A percentile compares a stretch with the other conserved stretches of the same genome.
Evolutionary conservation across 305 asterid genomes (phyloP).

Genomic region (Rubia occidens): DNA sequence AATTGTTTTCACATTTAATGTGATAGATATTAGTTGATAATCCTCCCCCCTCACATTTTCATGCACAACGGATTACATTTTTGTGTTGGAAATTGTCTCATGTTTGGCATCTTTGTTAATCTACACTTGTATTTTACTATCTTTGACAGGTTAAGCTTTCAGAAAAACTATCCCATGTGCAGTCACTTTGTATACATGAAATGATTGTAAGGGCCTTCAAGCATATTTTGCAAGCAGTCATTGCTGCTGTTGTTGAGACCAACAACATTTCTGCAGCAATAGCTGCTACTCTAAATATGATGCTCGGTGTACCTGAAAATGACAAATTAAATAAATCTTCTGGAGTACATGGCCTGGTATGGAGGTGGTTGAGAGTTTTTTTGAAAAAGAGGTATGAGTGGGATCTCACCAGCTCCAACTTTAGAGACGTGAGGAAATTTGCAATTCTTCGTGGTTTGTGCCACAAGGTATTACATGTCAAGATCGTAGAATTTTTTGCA

Average conservation of each 20-base stretch:
- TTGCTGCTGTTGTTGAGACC: slow-evolving; percentile 59
- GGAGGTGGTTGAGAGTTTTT: slow-evolving; percentile 88
- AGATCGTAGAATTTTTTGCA: slow-evolving; percentile 16
- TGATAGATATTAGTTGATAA: neutral
- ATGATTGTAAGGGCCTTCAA: slow-evolving; percentile 92
- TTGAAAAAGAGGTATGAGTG: slow-evolving; percentile 80
- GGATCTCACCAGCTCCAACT: slow-evolving; percentile 57
- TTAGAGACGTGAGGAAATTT: slow-evolving; percentile 69
- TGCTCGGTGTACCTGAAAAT: slow-evolving; percentile 80
- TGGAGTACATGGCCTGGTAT: slow-evolving; percentile 59
- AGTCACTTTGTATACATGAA: slow-evolving; percentile 92
- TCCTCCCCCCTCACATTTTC: neutral
- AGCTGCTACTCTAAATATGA: slow-evolving; percentile 74
- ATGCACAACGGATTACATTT: neutral
- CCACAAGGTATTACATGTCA: slow-evolving; percentile 63
- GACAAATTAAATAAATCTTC: slow-evolving; percentile 35
- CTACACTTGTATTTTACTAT: slow-evolving; percentile 15
- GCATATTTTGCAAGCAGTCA: slow-evolving; percentile 84
- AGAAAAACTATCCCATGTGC: slow-evolving; percentile 91
- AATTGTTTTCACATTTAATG: slow-evolving; percentile 7
- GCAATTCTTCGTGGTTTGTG: slow-evolving; percentile 97
- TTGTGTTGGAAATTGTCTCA: neutral
- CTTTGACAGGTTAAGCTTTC: slow-evolving; percentile 84
- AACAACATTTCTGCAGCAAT: slow-evolving; percentile 66
- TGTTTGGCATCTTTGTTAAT: slow-evolving; percentile 17